Conservation (phyloP, 106 monocot species). For the Vanilla planifolia region DNA sequence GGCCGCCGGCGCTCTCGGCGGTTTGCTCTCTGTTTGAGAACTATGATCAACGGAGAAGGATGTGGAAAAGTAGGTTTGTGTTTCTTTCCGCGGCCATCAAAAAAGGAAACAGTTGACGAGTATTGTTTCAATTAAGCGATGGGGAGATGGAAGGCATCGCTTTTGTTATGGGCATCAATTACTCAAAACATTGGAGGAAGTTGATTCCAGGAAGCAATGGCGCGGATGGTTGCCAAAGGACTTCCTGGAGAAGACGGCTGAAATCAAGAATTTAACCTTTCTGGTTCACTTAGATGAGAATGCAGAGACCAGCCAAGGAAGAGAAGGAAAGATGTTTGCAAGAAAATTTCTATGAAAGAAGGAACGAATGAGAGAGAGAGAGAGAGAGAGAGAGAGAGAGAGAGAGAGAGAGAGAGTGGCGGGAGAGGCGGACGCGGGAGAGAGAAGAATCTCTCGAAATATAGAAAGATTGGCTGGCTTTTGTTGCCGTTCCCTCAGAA, state of each 20-base stretch:
- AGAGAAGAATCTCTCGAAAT: background rate
- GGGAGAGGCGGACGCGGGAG: slow-evolving; percentile 4
- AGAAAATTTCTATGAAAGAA: background rate
- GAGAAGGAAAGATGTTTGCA: background rate
- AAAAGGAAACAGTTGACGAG: too few relatives aligned
- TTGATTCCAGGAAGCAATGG: background rate
- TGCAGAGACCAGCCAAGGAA: background rate
- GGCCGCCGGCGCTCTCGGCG: background rate
- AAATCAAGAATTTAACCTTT: too few relatives aligned
- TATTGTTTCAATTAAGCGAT: too few relatives aligned
- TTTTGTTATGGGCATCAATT: background rate
- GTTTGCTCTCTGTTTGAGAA: too few relatives aligned
- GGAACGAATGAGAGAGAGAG: background rate
- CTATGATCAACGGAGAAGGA: background rate
- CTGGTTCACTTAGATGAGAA: too few relatives aligned
- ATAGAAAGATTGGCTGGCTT: background rate
- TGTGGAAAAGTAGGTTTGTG: background rate
- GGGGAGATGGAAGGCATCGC: background rate
- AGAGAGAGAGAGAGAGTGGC: too few relatives aligned
- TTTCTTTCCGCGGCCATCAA: background rate
- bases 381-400: too few relatives aligned
- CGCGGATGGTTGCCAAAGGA: too few relatives aligned
- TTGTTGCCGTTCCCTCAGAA: background rate
- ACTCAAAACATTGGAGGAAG: background rate
- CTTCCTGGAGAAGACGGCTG: too few relatives aligned